Conservation (phyloP, 176 grass and related monocot genomes). For the Musa itinerans region DNA sequence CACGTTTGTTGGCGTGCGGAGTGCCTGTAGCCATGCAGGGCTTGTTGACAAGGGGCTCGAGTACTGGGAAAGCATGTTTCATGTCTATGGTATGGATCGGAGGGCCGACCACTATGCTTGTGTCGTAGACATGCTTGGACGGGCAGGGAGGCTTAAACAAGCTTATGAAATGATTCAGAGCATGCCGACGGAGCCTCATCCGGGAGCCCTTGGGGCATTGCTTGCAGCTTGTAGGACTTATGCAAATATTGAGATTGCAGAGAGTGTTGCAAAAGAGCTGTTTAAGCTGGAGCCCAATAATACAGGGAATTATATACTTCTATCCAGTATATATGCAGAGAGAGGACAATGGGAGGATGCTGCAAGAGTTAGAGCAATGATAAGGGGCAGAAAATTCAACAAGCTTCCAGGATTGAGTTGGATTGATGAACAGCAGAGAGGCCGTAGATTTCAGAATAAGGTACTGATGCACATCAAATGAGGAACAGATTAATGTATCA, state of each 20-base stretch:
- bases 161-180: constrained; percentile 46
- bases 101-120: constrained; percentile 52
- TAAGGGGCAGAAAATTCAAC: constrained; percentile 38
- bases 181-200: constrained; percentile 58
- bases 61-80: constrained; percentile 54
- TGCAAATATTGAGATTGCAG: constrained; percentile 58
- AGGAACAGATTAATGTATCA: neutral
- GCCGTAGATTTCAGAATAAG: constrained; percentile 18
- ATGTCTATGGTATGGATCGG: constrained; percentile 35
- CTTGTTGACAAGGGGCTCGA: constrained; percentile 43
- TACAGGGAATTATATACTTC: constrained; percentile 68
- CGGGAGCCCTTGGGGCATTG: constrained; percentile 57
- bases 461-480: constrained; percentile 16
- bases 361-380: constrained; percentile 42
- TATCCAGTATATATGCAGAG: constrained; percentile 62
- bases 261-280: constrained; percentile 51
- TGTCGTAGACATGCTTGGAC: constrained; percentile 62
- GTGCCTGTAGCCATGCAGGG: constrained; percentile 66
- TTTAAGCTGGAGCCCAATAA: constrained; percentile 66
- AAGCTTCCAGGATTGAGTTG: constrained; percentile 64
- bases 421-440: constrained; percentile 35
- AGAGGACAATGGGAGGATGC: constrained; percentile 59
- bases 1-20: constrained; percentile 65
- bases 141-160: constrained; percentile 55
- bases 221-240: constrained; percentile 71